Evolutionary conservation across 2,329 filamentous ascomycete genomes (phyloP).

Genomic region (Xylariaceae sp.): DNA sequence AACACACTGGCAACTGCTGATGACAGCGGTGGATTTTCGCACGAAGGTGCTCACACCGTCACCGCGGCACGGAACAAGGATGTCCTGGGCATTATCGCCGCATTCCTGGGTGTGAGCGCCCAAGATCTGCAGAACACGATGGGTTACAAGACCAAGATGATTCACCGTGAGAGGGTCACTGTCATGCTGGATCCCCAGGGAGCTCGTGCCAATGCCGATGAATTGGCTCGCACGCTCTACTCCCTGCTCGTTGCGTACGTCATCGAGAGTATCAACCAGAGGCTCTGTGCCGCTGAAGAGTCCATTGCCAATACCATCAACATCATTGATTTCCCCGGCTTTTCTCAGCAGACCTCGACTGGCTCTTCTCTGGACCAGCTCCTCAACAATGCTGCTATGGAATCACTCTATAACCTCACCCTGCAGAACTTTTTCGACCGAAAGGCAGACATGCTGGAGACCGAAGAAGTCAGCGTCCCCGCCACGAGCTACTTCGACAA

Average conservation of each 20-base stretch:
- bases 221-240: slow-evolving; percentile 88
- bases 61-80: slow-evolving; percentile 94
- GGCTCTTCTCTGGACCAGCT: slow-evolving; percentile 85
- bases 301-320: slow-evolving; percentile 89
- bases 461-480: slow-evolving; percentile 83
- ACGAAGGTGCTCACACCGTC: slow-evolving; percentile 81
- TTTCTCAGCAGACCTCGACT: slow-evolving; percentile 77
- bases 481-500: slow-evolving; percentile 98
- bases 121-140: slow-evolving; percentile 80
- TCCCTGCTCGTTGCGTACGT: slow-evolving; percentile 90
- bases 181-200: slow-evolving; percentile 94
- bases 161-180: slow-evolving; percentile 94
- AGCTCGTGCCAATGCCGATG: slow-evolving; percentile 85
- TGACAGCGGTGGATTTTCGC: slow-evolving; percentile 93
- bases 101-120: slow-evolving; percentile 84
- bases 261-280: slow-evolving; percentile 87
- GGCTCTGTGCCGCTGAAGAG: slow-evolving; percentile 80
- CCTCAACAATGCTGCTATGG: slow-evolving; percentile 87
- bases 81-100: slow-evolving; percentile 75
- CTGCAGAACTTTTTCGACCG: slow-evolving; percentile 94
- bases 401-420: slow-evolving; percentile 87
- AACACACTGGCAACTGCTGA: slow-evolving; percentile 75
- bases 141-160: slow-evolving; percentile 94
- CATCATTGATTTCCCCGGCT: slow-evolving; percentile 94
- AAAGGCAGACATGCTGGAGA: slow-evolving; percentile 88